Percentiles rank a stretch among this genome's conserved stretches.
phyloP scores from a whole-genome alignment of 1,139 yeast genomes.

The Sugiyamaella novakii region DNA sequence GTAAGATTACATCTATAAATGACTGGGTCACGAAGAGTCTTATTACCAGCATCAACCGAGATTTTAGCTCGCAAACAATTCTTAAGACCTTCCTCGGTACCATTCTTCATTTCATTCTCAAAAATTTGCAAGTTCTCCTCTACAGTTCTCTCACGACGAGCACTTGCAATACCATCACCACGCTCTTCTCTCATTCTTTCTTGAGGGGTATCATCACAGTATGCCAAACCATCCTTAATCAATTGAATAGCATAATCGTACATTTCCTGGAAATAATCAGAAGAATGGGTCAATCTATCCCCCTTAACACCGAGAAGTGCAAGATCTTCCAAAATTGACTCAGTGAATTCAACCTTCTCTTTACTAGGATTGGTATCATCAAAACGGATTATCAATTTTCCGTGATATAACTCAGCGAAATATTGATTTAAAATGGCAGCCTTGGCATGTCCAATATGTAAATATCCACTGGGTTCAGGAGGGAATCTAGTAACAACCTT shows the following conservation, averaged over 20 bases:
- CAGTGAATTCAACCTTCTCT: slow-evolving; percentile 90
- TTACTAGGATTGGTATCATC: slow-evolving; percentile 97
- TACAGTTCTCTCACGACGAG: slow-evolving; percentile 84
- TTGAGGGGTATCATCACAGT: slow-evolving; percentile 92
- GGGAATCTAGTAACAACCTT: slow-evolving; percentile 98
- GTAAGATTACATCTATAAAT: slow-evolving; percentile 94
- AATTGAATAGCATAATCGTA: slow-evolving; percentile 78
- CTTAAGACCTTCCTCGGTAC: slow-evolving; percentile 85
- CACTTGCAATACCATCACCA: slow-evolving; percentile 91
- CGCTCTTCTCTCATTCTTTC: slow-evolving; percentile 98
- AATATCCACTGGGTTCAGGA: slow-evolving; percentile 88
- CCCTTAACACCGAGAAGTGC: slow-evolving; percentile 88
- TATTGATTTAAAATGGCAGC: slow-evolving; percentile 95
- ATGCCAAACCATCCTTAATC: slow-evolving; percentile 94
- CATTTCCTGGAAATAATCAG: slow-evolving; percentile 90
- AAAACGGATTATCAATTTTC: slow-evolving; percentile 90
- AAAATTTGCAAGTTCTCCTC: slow-evolving; percentile 87
- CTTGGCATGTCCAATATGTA: slow-evolving; percentile 96
- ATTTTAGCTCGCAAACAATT: slow-evolving; percentile 95
- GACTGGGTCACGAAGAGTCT: slow-evolving; percentile 95
- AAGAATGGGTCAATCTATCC: slow-evolving; percentile 81
- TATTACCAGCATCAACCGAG: slow-evolving; percentile 84
- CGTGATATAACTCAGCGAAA: slow-evolving; percentile 91
- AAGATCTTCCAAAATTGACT: slow-evolving; percentile 88
- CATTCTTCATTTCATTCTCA: slow-evolving; percentile 87